Evolutionary conservation across 306 rosid genomes (phyloP), one percentile per base, ranked within the genome.

Genomic region (cucumber (Cucumis sativus)): DNA sequence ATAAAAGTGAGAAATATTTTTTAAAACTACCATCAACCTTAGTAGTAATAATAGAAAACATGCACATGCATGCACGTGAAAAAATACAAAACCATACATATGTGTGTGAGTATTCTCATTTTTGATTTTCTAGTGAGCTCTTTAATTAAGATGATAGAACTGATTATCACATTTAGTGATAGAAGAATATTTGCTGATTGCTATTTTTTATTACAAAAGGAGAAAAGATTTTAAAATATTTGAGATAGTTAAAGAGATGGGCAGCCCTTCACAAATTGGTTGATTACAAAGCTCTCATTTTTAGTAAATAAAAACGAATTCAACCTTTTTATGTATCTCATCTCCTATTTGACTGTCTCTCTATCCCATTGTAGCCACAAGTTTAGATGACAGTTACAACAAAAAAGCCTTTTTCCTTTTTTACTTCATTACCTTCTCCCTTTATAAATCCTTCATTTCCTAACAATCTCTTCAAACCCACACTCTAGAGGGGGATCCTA

Each of bases 371-470:
- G 10, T 10, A 78, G 73, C 87, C 90, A 35, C 84, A 47, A 80
- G 74, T 82, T 83, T 78, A 30, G 71, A 16, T 5, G 68, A 66
- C 82, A 7, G 25, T 56, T 75, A 9, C 14, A 79, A 81, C 88
- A 28, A 5, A 55, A 25, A 37, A 12, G 47, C 23, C 10, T 15
- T 64, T 10, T 33, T 13, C 33, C 10, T 57, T 0, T 55, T 18
- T 55, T 55, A 9, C 18, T 59, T 10, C 51, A 1, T 45, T 45
- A 5, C 2, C 15, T 45, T 45, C 4, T 69, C 37, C 17, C 30
- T 17, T 3, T 51, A 17, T 69, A 59, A 45, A 37, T 6, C 73
- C 68, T 40, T 25, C 43, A 33, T 14, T 33, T 16, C 4, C 17
- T 15, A 6, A 1, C 35, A 63, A 10, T 10, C 33, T 17, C 56